phyloP scores from a whole-genome alignment of 805 yeast species.

The Pichia pseudocactophila region DNA sequence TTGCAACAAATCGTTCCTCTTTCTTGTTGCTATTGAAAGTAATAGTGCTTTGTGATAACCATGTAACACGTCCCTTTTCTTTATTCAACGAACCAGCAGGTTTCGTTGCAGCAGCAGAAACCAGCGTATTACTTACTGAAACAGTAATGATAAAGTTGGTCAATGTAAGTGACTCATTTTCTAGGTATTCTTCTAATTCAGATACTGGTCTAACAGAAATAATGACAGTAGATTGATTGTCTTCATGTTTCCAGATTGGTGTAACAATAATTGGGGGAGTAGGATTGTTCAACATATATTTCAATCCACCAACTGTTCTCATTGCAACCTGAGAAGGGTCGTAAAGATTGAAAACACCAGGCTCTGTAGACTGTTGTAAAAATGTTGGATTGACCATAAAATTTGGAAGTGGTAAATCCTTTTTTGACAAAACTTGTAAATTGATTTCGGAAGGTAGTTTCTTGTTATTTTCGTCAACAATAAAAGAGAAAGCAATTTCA shows the following conservation, averaged over 20 bases:
- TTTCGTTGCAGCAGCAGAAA: constrained; percentile 72
- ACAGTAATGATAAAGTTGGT: constrained; percentile 57
- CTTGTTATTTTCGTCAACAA: constrained; percentile 25
- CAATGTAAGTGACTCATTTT: constrained; percentile 32
- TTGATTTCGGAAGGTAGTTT: constrained; percentile 35
- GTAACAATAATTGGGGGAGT: constrained; percentile 60
- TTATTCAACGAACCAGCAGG: constrained; percentile 89
- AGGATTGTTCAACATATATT: constrained; percentile 50
- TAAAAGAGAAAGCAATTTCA: constrained; percentile 76
- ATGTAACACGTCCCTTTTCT: constrained; percentile 77
- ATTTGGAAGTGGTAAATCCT: constrained; percentile 33
- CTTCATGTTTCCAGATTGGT: constrained; percentile 88
- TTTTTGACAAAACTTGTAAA: constrained; percentile 31
- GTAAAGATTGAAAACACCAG: constrained; percentile 30
- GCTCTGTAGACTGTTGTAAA: constrained; percentile 32
- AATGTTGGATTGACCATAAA: constrained; percentile 46
- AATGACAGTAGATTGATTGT: constrained; percentile 77
- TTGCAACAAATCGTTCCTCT: constrained; percentile 72
- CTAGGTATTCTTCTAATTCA: constrained; percentile 29
- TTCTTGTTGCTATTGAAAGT: constrained; percentile 25
- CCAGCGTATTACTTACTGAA: constrained; percentile 51
- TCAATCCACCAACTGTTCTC: constrained; percentile 72
- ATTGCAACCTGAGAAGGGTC: constrained; percentile 44
- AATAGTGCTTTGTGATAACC: constrained; percentile 52
- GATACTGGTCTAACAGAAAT: constrained; percentile 56